Conservation (phyloP, 2,329 filamentous ascomycete genomes). For the Fusarium palustre region DNA sequence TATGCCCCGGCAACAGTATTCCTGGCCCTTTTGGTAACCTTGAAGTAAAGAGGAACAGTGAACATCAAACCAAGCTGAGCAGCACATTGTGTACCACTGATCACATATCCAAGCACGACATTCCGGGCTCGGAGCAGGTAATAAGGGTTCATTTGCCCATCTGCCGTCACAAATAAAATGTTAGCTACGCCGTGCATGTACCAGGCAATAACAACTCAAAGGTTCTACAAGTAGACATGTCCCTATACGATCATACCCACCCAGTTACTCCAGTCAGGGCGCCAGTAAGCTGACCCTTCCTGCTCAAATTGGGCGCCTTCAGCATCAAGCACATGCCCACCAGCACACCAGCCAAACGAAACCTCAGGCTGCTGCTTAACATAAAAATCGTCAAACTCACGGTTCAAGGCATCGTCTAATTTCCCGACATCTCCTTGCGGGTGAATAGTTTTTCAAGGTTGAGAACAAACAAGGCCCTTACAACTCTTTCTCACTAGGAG, state of each 20-base stretch:
- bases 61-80: background rate
- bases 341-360: background rate
- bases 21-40: background rate
- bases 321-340: background rate
- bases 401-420: background rate
- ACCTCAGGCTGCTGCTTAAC: background rate
- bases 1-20: background rate
- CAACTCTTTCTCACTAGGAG: background rate
- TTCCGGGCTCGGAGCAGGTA: background rate
- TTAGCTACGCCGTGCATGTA: background rate
- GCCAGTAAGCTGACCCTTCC: background rate
- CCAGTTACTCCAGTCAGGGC: background rate
- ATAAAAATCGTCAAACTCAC: background rate
- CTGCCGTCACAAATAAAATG: background rate
- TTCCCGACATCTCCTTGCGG: background rate
- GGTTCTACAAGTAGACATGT: background rate
- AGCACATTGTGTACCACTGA: background rate
- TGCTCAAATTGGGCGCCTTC: background rate
- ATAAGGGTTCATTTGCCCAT: background rate
- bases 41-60: background rate
- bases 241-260: background rate
- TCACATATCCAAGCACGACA: background rate
- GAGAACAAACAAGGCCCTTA: background rate
- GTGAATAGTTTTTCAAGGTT: background rate
- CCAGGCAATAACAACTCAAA: accelerated